Percentiles rank a stretch among this genome's conserved stretches.
These are phyloP conservation scores for Haplosporangium sp. DNA, from an alignment of 371 early-diverging fungal species.

Conservation along the genomic window DNA sequence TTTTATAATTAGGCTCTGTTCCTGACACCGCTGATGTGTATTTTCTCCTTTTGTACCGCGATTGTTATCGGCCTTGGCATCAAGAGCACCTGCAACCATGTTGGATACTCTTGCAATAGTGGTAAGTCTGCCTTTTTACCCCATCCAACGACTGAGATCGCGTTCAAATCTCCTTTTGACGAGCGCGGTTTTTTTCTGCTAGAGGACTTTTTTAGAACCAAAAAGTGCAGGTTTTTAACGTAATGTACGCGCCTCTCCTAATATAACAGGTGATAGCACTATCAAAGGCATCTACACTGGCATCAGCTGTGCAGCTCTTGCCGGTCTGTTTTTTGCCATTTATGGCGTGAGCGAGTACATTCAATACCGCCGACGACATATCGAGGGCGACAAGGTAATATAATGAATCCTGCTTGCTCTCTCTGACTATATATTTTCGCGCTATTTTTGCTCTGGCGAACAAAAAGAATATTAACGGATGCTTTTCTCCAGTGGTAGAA, in stretches of 20 bases:
- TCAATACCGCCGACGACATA: slow-evolving; percentile 25
- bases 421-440: too few species aligned
- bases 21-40: slow-evolving; percentile 10
- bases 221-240: too few species aligned
- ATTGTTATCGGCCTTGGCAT: slow-evolving; percentile 19
- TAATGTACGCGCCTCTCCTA: not conserved
- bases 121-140: too few species aligned
- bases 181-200: too few species aligned
- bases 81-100: not conserved
- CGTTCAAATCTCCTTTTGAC: too few species aligned
- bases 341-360: slow-evolving; percentile 23
- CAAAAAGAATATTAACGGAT: too few species aligned
- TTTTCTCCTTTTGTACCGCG: slow-evolving; percentile 26
- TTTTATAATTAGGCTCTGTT: slow-evolving; percentile 7
- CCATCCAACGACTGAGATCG: too few species aligned
- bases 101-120: not conserved
- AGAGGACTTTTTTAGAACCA: too few species aligned
- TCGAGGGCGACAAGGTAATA: slow-evolving; percentile 36
- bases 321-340: slow-evolving; percentile 15
- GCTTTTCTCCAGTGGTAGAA: too few species aligned
- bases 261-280: not conserved
- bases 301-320: slow-evolving; percentile 13
- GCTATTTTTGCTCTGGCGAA: too few species aligned
- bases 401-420: too few species aligned
- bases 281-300: slow-evolving; percentile 15